phyloP scores from a whole-genome alignment of 164 flowering plant species.

The Chimonanthus praecox region DNA sequence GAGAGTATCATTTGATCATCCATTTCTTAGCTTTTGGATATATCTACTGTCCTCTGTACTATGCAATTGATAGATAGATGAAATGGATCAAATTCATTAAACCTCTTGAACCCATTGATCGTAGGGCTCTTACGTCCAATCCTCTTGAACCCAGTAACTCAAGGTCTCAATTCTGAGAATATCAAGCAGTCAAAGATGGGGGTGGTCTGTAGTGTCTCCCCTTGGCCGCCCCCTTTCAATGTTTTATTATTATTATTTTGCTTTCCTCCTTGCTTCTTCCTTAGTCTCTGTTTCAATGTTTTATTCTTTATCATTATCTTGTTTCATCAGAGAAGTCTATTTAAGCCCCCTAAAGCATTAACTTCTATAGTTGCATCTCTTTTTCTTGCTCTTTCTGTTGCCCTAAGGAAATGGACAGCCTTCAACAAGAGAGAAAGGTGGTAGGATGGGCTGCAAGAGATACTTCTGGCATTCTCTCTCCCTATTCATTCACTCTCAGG shows the following conservation, averaged over 20 bases:
- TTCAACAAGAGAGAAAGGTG: slow-evolving; percentile 23
- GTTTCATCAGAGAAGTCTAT: not conserved
- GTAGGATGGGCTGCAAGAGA: slow-evolving; percentile 55
- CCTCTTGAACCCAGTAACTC: too few relatives aligned
- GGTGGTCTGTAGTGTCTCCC: not conserved
- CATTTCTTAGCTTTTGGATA: too few relatives aligned
- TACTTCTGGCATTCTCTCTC: slow-evolving; percentile 39
- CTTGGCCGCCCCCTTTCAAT: not conserved
- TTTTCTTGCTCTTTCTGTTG: not conserved
- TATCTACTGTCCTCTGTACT: too few relatives aligned
- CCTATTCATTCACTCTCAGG: slow-evolving; percentile 39
- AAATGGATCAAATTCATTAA: too few relatives aligned
- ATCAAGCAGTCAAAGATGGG: too few relatives aligned
- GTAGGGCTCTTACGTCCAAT: too few relatives aligned
- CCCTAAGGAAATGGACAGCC: slow-evolving; percentile 21
- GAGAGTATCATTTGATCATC: too few relatives aligned
- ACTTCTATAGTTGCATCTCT: not conserved
- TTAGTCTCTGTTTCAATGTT: not conserved
- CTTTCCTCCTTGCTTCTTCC: not conserved
- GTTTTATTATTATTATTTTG: too few relatives aligned
- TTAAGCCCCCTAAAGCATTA: not conserved
- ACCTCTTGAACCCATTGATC: too few relatives aligned
- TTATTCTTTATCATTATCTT: not conserved
- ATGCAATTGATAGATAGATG: too few relatives aligned
- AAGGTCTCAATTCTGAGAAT: too few relatives aligned